Conservation (phyloP, 208 protist species). For the Crithidia brevicula region DNA sequence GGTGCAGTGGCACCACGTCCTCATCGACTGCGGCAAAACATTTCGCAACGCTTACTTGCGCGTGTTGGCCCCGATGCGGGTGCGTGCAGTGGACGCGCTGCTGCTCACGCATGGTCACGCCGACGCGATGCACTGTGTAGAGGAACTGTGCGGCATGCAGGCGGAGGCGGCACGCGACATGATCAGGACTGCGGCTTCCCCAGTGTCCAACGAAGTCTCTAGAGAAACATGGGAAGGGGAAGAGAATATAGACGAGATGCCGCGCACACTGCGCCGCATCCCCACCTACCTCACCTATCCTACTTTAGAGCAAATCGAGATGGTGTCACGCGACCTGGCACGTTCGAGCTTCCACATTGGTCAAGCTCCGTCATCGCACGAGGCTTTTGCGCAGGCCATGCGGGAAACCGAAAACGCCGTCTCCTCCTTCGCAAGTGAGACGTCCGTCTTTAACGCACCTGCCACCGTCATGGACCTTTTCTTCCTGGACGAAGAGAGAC, state of each 20-base stretch:
- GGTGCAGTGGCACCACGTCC: conserved; percentile 37
- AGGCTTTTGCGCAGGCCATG: conserved; percentile 7
- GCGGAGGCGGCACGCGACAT: conserved; percentile 29
- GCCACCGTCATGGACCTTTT: conserved; percentile 47
- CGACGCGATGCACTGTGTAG: conserved; percentile 82
- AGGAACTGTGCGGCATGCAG: conserved; percentile 91
- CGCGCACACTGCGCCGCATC: conserved; percentile 42
- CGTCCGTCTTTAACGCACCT: conserved; percentile 15
- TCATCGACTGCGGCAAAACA: conserved; percentile 92
- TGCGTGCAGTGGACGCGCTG: conserved; percentile 73
- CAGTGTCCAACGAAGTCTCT: too few relatives aligned
- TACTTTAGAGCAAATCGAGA: conserved; percentile 61
- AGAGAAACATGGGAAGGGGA: too few relatives aligned
- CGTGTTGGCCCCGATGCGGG: conserved; percentile 63
- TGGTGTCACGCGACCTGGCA: conserved; percentile 50
- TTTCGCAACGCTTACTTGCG: conserved; percentile 90
- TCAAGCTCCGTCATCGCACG: conserved; percentile 20
- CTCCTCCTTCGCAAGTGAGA: conserved; percentile 10
- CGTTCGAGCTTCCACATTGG: conserved; percentile 31
- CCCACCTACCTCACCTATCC: conserved; percentile 59
- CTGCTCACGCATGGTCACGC: conserved; percentile 90
- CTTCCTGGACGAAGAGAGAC: conserved; percentile 38
- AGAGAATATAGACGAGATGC: background rate
- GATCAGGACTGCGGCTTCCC: background rate
- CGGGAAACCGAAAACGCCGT: conserved; percentile 5